Evolutionary conservation across 352 stramenopile genomes (phyloP).

Genomic region (Globisporangium heterothallicum): DNA sequence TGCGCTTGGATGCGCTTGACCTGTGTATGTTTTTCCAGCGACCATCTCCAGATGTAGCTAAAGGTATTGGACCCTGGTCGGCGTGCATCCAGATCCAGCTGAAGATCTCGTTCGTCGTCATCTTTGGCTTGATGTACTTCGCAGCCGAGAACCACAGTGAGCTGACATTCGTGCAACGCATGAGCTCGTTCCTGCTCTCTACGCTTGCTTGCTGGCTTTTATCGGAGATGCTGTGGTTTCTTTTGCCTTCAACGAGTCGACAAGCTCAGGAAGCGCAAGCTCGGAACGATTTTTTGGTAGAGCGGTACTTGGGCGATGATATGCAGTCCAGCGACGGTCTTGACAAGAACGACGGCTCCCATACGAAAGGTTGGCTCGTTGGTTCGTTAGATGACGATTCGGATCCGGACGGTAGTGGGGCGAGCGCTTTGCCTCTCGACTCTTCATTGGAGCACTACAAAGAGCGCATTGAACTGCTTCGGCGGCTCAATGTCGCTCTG

Average conservation of each 20-base stretch:
- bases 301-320: constrained; percentile 41
- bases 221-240: constrained; percentile 30
- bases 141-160: constrained; percentile 21
- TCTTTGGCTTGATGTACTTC: constrained; percentile 29
- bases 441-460: constrained; percentile 20
- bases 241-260: constrained; percentile 24
- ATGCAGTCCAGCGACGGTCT: constrained; percentile 5
- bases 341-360: background rate
- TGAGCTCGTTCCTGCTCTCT: constrained; percentile 27
- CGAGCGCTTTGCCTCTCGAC: background rate
- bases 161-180: constrained; percentile 23
- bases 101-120: constrained; percentile 22
- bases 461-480: constrained; percentile 29
- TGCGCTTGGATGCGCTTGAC: constrained; percentile 38
- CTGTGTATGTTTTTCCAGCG: constrained; percentile 36
- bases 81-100: constrained; percentile 25
- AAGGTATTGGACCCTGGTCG: constrained; percentile 29
- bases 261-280: constrained; percentile 17
- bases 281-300: constrained; percentile 34
- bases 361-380: constrained; percentile 2
- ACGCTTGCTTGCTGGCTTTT: constrained; percentile 26
- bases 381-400: background rate
- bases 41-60: constrained; percentile 23
- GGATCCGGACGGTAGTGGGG: background rate
- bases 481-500: constrained; percentile 31